These are phyloP conservation scores for Tardiomyces blankii DNA, from an alignment of 1,139 yeast species.

Conservation along the genomic window DNA sequence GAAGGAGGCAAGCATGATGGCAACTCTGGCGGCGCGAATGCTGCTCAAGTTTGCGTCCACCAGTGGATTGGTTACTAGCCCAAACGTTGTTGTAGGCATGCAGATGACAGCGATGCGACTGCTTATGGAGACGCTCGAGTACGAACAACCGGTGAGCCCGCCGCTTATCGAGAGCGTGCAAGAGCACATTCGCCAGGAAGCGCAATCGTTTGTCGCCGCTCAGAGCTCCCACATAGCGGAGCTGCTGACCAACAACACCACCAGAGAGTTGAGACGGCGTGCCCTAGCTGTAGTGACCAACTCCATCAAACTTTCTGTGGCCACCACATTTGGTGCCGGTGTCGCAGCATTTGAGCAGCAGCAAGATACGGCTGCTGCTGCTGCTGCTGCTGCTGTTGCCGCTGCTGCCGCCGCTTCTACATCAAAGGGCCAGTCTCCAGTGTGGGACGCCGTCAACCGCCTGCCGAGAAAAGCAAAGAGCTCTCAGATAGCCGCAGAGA, in stretches of 20 bases:
- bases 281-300: background rate
- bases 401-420: background rate
- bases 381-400: background rate
- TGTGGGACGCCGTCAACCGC: background rate
- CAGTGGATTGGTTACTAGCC: too few relatives aligned
- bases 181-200: constrained; percentile 2
- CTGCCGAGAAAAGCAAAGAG: background rate
- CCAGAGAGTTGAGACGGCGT: background rate
- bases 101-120: background rate
- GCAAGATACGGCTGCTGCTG: background rate
- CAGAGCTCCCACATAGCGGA: too few relatives aligned
- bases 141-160: background rate
- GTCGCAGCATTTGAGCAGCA: background rate
- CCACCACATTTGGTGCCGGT: background rate
- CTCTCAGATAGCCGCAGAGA: background rate
- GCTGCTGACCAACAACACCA: background rate
- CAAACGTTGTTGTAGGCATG: too few relatives aligned
- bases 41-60: too few relatives aligned
- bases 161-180: constrained; percentile 1
- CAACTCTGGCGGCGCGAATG: too few relatives aligned
- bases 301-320: background rate
- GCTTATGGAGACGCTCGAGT: background rate
- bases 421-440: background rate
- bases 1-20: background rate
- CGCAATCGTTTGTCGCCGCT: background rate